Conservation (phyloP, 495 filamentous ascomycete genomes). For the Aspergillus saccharolyticus region DNA sequence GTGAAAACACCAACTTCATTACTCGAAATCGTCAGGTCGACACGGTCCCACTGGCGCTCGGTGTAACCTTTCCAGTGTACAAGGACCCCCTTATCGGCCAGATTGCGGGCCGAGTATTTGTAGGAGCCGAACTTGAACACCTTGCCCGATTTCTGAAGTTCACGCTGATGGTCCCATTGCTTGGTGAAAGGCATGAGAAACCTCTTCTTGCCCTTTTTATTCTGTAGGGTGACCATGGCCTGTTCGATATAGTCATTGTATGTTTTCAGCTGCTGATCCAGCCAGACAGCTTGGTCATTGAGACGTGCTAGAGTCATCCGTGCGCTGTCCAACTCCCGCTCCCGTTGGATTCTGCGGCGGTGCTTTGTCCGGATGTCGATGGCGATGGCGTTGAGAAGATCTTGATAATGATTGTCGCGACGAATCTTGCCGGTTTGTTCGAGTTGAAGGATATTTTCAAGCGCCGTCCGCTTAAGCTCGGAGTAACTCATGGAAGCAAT, state of each 20-base stretch:
- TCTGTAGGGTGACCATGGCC: conserved; percentile 96
- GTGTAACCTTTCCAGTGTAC: conserved; percentile 80
- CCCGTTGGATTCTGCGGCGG: conserved; percentile 80
- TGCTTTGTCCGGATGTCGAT: conserved; percentile 97
- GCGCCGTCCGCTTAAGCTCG: conserved; percentile 83
- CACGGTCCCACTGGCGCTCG: conserved; percentile 82
- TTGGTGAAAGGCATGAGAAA: conserved; percentile 97
- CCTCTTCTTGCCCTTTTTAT: conserved; percentile 91
- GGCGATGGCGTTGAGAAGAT: conserved; percentile 92
- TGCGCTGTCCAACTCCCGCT: conserved; percentile 85
- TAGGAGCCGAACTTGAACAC: conserved; percentile 95
- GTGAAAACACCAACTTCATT: conserved; percentile 95
- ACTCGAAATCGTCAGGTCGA: conserved; percentile 88
- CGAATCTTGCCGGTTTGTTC: conserved; percentile 81
- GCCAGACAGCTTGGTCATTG: conserved; percentile 84
- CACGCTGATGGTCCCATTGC: conserved; percentile 96
- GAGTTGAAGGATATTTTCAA: conserved; percentile 89
- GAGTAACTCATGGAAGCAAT: conserved; percentile 86
- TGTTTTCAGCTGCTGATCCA: conserved; percentile 90
- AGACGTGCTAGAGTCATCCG: conserved; percentile 76
- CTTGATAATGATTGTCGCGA: conserved; percentile 91
- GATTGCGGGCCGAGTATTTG: conserved; percentile 87
- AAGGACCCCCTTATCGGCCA: conserved; percentile 90
- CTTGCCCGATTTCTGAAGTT: conserved; percentile 83
- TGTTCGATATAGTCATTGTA: conserved; percentile 99